phyloP scores from a whole-genome alignment of 1,139 yeast genomes.

The Saccharomycopsis phalli region DNA sequence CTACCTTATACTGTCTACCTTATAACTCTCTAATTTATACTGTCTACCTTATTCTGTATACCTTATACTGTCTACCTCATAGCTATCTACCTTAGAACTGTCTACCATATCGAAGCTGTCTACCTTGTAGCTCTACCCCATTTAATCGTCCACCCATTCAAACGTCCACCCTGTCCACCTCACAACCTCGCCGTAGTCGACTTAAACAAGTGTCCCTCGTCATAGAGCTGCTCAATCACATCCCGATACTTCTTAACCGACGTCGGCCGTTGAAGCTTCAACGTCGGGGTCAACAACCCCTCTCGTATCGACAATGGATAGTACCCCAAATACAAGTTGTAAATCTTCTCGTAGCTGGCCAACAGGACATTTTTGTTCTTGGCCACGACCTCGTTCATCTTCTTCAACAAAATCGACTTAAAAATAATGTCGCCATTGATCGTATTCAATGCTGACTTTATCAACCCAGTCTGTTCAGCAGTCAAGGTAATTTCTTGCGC shows the following conservation, averaged over 20 bases:
- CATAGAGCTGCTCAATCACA: slow-evolving; percentile 40
- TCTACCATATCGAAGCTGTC: too few relatives aligned
- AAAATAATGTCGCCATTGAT: slow-evolving; percentile 3
- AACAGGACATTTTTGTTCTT: slow-evolving; percentile 15
- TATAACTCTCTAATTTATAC: too few relatives aligned
- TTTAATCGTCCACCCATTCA: too few relatives aligned
- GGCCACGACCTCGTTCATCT: slow-evolving; percentile 10
- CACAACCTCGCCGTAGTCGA: slow-evolving; percentile 7
- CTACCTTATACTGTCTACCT: too few relatives aligned
- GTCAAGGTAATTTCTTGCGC: slow-evolving; percentile 17
- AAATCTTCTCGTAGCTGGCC: slow-evolving; percentile 44
- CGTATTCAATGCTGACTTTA: slow-evolving; percentile 4
- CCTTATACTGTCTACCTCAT: too few relatives aligned
- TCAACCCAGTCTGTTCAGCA: background rate
- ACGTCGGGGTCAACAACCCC: slow-evolving; percentile 56
- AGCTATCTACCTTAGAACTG: too few relatives aligned
- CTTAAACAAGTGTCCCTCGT: slow-evolving; percentile 35
- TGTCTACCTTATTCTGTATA: too few relatives aligned
- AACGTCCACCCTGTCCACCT: too few relatives aligned
- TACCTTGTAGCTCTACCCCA: too few relatives aligned
- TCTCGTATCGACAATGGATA: slow-evolving; percentile 54
- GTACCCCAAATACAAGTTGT: slow-evolving; percentile 42
- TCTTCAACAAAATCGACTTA: slow-evolving; percentile 6
- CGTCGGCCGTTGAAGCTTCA: slow-evolving; percentile 51
- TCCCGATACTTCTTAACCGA: slow-evolving; percentile 37